Conservation (phyloP, 129 eudicot species). For the Flaveria robusta region DNA sequence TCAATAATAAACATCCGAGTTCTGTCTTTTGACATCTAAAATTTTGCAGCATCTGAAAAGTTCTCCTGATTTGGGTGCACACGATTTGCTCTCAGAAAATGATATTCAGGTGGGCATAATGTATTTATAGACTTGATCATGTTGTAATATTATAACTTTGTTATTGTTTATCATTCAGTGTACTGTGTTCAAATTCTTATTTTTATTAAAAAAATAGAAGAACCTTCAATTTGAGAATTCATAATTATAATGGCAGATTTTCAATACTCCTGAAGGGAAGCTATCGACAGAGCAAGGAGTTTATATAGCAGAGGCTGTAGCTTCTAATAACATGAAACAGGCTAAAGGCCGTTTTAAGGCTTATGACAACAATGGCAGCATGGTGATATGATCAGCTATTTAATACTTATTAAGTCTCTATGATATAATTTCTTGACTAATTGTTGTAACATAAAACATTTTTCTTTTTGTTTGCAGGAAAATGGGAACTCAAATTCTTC, state of each 20-base stretch:
- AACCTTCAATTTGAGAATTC: slow-evolving; percentile 2
- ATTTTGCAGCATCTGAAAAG: slow-evolving; percentile 60
- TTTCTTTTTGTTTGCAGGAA: slow-evolving; percentile 49
- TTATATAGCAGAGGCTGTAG: slow-evolving; percentile 84
- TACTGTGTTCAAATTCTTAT: neutral
- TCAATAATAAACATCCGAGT: neutral
- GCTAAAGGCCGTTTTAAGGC: slow-evolving; percentile 74
- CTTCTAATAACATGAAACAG: slow-evolving; percentile 61
- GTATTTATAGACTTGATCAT: slow-evolving; percentile 10
- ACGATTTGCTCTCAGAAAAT: slow-evolving; percentile 67
- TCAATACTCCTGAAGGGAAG: slow-evolving; percentile 92
- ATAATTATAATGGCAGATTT: slow-evolving; percentile 53
- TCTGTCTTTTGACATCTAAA: slow-evolving; percentile 15
- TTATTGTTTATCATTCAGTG: slow-evolving; percentile 18
- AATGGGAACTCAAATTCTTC: slow-evolving; percentile 57
- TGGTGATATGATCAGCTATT: slow-evolving; percentile 36
- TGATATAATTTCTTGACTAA: slow-evolving; percentile 1
- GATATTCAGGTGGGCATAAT: slow-evolving; percentile 72
- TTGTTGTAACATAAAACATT: slow-evolving; percentile 8
- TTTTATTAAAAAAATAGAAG: neutral
- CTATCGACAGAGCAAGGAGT: slow-evolving; percentile 97
- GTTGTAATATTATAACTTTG: neutral
- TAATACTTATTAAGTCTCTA: slow-evolving; percentile 3
- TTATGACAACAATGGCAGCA: slow-evolving; percentile 55
- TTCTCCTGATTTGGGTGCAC: slow-evolving; percentile 78